Evolutionary conservation across 768 basidiomycete genomes (phyloP).

Genomic region (Suillus brevipes): DNA sequence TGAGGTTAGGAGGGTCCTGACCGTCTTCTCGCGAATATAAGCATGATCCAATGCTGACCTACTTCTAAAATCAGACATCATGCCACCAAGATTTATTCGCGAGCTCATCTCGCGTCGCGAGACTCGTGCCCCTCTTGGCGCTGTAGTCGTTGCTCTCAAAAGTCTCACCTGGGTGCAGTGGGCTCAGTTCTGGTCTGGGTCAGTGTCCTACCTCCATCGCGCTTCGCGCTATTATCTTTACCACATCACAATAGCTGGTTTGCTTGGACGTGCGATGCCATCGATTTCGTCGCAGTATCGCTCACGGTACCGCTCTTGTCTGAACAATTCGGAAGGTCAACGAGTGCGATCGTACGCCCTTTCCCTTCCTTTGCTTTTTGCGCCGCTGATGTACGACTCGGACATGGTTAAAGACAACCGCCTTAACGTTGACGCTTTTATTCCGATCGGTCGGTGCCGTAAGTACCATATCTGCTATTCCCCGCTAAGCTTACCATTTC

Average conservation of each 20-base stretch:
- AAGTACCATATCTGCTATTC: constrained; percentile 18
- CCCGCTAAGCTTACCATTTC: not conserved
- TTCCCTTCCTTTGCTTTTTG: not conserved
- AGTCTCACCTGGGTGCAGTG: constrained; percentile 53
- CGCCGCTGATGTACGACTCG: not conserved
- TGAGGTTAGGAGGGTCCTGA: not conserved
- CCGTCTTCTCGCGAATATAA: not conserved
- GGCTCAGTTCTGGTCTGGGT: constrained; percentile 62
- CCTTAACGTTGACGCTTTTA: constrained; percentile 89
- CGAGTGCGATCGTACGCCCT: constrained; percentile 44
- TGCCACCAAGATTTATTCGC: constrained; percentile 52
- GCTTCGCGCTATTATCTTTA: not conserved
- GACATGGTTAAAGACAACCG: constrained; percentile 49
- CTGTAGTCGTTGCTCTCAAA: constrained; percentile 45
- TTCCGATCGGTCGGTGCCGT: constrained; percentile 81
- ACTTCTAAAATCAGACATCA: constrained; percentile 18
- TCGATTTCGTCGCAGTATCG: constrained; percentile 85
- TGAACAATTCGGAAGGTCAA: constrained; percentile 46
- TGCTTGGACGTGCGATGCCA: constrained; percentile 84
- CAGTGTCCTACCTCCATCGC: constrained; percentile 10
- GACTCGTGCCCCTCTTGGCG: constrained; percentile 34
- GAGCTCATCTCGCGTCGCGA: constrained; percentile 55
- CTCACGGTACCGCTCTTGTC: constrained; percentile 51
- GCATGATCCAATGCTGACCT: too few relatives aligned
- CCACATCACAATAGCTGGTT: constrained; percentile 53